Evolutionary conservation across 345 rosid genomes (phyloP).

Genomic region (Mangifera indica): DNA sequence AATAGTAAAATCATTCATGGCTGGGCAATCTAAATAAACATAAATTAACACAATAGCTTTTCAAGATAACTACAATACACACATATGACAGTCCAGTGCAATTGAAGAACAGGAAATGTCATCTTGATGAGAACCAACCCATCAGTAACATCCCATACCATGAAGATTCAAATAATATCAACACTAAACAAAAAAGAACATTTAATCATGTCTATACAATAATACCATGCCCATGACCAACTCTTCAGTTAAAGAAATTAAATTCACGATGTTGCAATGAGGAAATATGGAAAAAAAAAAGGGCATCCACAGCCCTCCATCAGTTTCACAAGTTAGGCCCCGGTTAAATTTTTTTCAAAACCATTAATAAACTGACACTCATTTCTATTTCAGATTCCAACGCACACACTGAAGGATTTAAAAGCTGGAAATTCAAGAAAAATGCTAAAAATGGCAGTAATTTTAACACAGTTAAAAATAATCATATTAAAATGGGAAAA

Average conservation of each 20-base stretch:
- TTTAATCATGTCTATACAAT: neutral
- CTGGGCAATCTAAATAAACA: neutral
- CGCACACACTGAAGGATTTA: neutral
- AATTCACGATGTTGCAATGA: neutral
- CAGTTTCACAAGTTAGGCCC: neutral
- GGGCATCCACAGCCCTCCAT: neutral
- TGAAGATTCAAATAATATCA: slow-evolving; percentile 9
- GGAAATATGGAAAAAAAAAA: neutral
- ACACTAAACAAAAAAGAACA: neutral
- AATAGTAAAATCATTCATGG: slow-evolving; percentile 5
- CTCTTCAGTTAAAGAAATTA: neutral
- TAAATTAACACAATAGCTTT: slow-evolving; percentile 9
- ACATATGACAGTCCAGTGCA: neutral
- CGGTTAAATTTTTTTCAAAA: slow-evolving; percentile 7
- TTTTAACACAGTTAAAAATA: slow-evolving; percentile 2
- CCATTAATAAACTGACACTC: neutral
- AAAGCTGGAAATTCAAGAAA: slow-evolving; percentile 5
- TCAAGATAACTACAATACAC: neutral
- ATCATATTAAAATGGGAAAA: neutral
- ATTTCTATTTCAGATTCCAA: neutral
- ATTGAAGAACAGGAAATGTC: slow-evolving; percentile 2
- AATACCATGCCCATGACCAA: no score
- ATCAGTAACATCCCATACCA: neutral
- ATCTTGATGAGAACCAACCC: neutral
- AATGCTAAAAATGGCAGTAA: neutral